These are phyloP conservation scores for Primulina tabacum DNA, from an alignment of 257 asterid species.

Conservation along the genomic window DNA sequence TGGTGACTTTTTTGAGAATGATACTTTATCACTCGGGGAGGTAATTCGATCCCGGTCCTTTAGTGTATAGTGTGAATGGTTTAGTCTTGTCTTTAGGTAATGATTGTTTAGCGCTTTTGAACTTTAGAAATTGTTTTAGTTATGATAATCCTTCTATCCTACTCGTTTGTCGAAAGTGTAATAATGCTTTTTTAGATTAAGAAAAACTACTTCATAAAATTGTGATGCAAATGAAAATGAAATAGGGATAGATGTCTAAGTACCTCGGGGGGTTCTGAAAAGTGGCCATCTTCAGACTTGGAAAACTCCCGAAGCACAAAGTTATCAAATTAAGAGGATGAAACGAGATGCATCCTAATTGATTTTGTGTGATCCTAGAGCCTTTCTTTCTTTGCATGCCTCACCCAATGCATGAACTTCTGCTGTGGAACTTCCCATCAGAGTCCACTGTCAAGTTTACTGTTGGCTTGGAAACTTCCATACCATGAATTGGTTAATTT, in stretches of 20 bases:
- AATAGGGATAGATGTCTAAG: constrained; percentile 7
- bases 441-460: background rate
- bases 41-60: constrained; percentile 38
- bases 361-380: background rate
- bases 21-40: constrained; percentile 89
- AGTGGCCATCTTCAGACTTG: constrained; percentile 3
- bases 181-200: constrained; percentile 8
- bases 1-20: constrained; percentile 93
- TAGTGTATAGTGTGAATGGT: constrained; percentile 12
- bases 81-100: constrained; percentile 1
- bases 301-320: background rate
- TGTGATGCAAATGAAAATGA: constrained; percentile 12
- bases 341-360: background rate
- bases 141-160: constrained; percentile 1
- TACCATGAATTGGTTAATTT: background rate
- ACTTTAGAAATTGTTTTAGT: constrained; percentile 7
- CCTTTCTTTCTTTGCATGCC: constrained; percentile 11
- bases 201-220: constrained; percentile 15
- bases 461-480: background rate
- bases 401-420: background rate
- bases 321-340: constrained; percentile 18
- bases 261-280: constrained; percentile 1
- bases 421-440: background rate
- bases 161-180: background rate
- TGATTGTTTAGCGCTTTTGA: constrained; percentile 4